A percentile compares a stretch with the other conserved stretches of the same genome.
These are phyloP conservation scores for Monosporascus sp. DNA, from an alignment of 2,329 filamentous ascomycete genomes.

Conservation along the genomic window DNA sequence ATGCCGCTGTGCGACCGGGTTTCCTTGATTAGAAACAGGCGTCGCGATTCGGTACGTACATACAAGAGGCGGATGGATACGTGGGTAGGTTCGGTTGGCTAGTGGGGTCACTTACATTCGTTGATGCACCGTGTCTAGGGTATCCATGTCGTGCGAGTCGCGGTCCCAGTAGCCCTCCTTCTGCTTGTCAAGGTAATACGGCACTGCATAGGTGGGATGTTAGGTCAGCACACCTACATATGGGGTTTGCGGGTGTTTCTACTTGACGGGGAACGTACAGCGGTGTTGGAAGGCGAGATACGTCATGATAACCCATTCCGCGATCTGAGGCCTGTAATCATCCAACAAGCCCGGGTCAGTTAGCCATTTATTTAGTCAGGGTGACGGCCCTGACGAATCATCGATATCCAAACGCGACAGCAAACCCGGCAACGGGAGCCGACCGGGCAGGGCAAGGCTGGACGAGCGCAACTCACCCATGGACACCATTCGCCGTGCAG, in stretches of 20 bases:
- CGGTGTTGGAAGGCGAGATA: conserved; percentile 44
- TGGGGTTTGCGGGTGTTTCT: not conserved
- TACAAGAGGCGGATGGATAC: not conserved
- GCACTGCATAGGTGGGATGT: conserved; percentile 27
- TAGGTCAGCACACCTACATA: not conserved
- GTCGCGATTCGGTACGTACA: conserved; percentile 4
- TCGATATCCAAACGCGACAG: not conserved
- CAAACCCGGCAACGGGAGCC: no score
- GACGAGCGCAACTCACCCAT: conserved; percentile 37
- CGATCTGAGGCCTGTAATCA: conserved; percentile 44
- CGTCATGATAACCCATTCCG: conserved; percentile 50
- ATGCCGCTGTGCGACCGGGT: conserved; percentile 24
- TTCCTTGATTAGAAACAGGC: no score
- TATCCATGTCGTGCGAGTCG: conserved; percentile 26
- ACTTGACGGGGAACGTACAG: conserved; percentile 26
- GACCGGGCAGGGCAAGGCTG: not conserved
- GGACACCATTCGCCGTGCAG: conserved; percentile 52
- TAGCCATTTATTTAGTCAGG: not conserved
- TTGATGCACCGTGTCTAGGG: conserved; percentile 40
- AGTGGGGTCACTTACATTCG: conserved; percentile 41
- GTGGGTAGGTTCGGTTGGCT: conserved; percentile 13
- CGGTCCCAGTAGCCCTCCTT: conserved; percentile 38
- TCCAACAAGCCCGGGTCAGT: not conserved
- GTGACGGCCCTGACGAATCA: no score
- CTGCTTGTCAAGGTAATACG: conserved; percentile 39